phyloP scores from a whole-genome alignment of 1,284 basidiomycete genomes.

The Rhodofomes roseus region DNA sequence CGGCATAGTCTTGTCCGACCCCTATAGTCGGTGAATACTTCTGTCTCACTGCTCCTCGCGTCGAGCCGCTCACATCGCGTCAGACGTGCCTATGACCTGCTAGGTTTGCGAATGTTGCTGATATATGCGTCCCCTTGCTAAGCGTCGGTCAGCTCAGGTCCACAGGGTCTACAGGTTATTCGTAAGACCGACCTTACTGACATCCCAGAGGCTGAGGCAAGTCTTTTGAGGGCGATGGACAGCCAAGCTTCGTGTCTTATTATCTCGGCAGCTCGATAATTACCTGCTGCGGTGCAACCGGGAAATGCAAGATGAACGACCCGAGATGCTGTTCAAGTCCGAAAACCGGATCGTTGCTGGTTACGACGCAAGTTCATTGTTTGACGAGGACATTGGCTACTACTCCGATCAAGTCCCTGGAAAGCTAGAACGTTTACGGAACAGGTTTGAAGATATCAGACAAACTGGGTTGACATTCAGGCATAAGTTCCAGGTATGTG shows the following conservation, averaged over 20 bases:
- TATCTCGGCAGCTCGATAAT: constrained; percentile 14
- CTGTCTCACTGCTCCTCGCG: constrained; percentile 1
- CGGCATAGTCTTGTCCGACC: constrained; percentile 64
- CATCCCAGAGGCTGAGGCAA: constrained; percentile 19
- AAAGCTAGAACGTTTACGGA: constrained; percentile 3
- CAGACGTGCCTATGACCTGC: constrained; percentile 67
- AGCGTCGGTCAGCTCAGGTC: constrained; percentile 17
- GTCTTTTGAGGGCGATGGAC: not conserved
- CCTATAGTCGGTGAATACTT: constrained; percentile 56
- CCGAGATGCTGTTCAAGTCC: constrained; percentile 24
- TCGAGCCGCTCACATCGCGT: constrained; percentile 12
- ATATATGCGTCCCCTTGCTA: not conserved
- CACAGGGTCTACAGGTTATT: constrained; percentile 18
- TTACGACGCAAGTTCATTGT: constrained; percentile 47
- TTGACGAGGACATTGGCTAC: constrained; percentile 23
- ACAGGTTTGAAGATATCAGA: constrained; percentile 9
- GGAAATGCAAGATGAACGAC: constrained; percentile 15
- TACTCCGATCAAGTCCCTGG: not conserved
- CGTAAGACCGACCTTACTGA: constrained; percentile 16
- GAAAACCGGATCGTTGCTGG: constrained; percentile 30
- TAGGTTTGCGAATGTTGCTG: constrained; percentile 41
- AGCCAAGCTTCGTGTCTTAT: not conserved
- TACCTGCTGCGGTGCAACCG: constrained; percentile 38
- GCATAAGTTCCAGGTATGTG: constrained; percentile 18
- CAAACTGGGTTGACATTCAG: constrained; percentile 13